Evolutionary conservation across 805 yeast species (phyloP), one percentile per base, ranked within the genome.

Genomic region (Candida sithepensis): DNA sequence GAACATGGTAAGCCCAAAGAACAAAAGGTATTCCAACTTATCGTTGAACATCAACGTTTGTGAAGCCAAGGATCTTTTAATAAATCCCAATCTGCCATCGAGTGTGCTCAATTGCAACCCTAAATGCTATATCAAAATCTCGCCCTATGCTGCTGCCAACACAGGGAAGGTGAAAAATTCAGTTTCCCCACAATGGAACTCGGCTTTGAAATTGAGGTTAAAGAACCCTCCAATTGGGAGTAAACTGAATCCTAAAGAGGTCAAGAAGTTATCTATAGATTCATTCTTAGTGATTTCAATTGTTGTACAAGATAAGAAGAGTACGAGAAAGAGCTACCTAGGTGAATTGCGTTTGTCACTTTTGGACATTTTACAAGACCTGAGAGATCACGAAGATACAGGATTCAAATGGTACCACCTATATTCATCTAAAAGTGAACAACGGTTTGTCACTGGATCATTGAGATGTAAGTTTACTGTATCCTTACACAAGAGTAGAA

Each of bases 331-430:
- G 38, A 56, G 54, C 16, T 64, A 64, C 43, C 36, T 63, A 18
- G 68, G 68, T 8, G 68, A 64, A 42, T 43, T 63, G 22, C 51
- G 68, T 37, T 32, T 64, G 1, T 55, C 63, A 1, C 39, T 63
- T 19, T 36, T 54, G 14, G 64, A 57, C 22, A 37, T 63, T 10
- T 38, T 61, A 24, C 39, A 50, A n/a, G 46, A 53, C 22, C 21
- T 57, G 43, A 37, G 21, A 18, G 23, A 7, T 2, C 44, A 45
- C 10, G 39, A 49, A 12, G 61, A 52, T 14, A 46, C 52, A 8
- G 58, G 53, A 12, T 55, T 52, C 10, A 52, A 44, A 42, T 56
- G 61, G 59, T 55, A 45, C 41, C 46, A 46, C 9, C 41, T 64
- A 16, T 55, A 58, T 42, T 64, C 68, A 1, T 56, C 61, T 3